Percentiles rank a stretch among this genome's conserved stretches.
Evolutionary conservation across 2,329 filamentous ascomycete genomes (phyloP).

Genomic region (Scleromitrula shiraiana): DNA sequence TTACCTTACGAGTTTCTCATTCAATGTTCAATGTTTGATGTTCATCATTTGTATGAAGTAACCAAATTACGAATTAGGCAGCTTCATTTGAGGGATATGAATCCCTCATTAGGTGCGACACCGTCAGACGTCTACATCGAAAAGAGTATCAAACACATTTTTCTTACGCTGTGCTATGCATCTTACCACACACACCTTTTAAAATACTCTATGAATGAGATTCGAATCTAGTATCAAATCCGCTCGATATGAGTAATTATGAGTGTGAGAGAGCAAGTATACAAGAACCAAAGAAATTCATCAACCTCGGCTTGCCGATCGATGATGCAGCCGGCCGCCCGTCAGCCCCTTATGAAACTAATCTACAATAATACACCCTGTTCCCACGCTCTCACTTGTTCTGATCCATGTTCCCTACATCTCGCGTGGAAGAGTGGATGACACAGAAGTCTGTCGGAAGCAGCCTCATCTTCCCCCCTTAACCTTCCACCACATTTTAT

Average conservation of each 20-base stretch:
- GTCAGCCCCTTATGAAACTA: constrained; percentile 2
- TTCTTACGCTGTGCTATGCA: neutral
- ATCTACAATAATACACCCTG: no score
- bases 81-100: neutral
- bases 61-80: constrained; percentile 1
- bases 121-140: neutral
- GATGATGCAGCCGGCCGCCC: constrained; percentile 4
- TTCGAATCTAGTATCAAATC: no score
- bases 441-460: constrained; percentile 2
- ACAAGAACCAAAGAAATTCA: no score
- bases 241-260: no score
- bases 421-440: constrained; percentile 4
- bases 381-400: constrained; percentile 1
- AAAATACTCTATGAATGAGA: no score
- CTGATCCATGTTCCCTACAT: constrained; percentile 3
- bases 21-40: neutral
- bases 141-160: neutral
- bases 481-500: no score
- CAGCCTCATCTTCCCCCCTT: constrained; percentile 2
- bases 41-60: no score
- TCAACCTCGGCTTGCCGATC: neutral
- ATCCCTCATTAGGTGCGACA: constrained; percentile 1
- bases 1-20: neutral
- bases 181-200: neutral
- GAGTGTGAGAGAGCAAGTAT: neutral